Conservation (phyloP, 768 basidiomycete genomes). For the Termitomyces titanicus region DNA sequence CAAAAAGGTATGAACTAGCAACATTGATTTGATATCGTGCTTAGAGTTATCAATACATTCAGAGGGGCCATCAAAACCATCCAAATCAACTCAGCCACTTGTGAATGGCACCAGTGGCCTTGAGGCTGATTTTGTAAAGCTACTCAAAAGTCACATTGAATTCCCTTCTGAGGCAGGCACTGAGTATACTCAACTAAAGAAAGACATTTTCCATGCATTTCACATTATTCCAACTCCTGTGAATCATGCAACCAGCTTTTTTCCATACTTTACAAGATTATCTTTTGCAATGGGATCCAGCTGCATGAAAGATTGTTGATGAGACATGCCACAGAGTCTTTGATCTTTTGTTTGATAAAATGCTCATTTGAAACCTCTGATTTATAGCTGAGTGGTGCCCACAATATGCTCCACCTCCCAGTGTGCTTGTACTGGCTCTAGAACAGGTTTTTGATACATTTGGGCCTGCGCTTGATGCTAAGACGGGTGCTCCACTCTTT, state of each 20-base stretch:
- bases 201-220: slow-evolving; percentile 19
- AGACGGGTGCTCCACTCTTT: slow-evolving; percentile 14
- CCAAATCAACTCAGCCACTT: neutral
- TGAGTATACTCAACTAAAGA: slow-evolving; percentile 12
- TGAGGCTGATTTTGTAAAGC: neutral
- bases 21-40: too few relatives aligned
- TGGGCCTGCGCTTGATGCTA: slow-evolving; percentile 16
- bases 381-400: slow-evolving; percentile 14
- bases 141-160: neutral
- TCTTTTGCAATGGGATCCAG: slow-evolving; percentile 21
- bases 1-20: too few relatives aligned
- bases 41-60: too few relatives aligned
- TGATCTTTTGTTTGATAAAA: slow-evolving; percentile 14
- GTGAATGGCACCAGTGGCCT: too few relatives aligned
- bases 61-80: too few relatives aligned
- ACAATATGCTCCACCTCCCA: slow-evolving; percentile 16
- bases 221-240: slow-evolving; percentile 1
- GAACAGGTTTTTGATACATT: slow-evolving; percentile 17
- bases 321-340: slow-evolving; percentile 5
- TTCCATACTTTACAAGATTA: slow-evolving; percentile 19
- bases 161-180: neutral
- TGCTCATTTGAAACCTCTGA: slow-evolving; percentile 16
- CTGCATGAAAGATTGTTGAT: slow-evolving; percentile 10
- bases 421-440: slow-evolving; percentile 17
- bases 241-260: slow-evolving; percentile 17